phyloP scores from a whole-genome alignment of 352 stramenopile genomes.

The Phytophthora fragariae region DNA sequence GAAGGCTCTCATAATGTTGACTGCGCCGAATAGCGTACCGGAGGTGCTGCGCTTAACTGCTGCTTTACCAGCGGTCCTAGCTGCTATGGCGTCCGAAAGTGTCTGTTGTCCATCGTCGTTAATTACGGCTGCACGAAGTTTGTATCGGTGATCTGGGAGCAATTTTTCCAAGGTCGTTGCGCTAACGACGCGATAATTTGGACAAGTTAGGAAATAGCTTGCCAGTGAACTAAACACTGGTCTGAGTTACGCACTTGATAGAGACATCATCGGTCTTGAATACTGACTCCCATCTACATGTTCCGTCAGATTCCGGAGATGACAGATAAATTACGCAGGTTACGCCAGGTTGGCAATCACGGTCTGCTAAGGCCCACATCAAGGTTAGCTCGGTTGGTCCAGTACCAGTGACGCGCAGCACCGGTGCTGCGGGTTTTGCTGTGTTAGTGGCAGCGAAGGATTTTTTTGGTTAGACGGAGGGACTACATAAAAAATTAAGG shows the following conservation, averaged over 20 bases:
- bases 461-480: neutral
- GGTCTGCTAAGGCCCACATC: slow-evolving; percentile 26
- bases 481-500: neutral
- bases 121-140: slow-evolving; percentile 24
- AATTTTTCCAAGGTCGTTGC: slow-evolving; percentile 25
- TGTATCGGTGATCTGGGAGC: slow-evolving; percentile 33
- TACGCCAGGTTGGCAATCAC: slow-evolving; percentile 18
- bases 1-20: slow-evolving; percentile 14
- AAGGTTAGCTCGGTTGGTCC: slow-evolving; percentile 27
- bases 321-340: slow-evolving; percentile 32
- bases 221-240: neutral
- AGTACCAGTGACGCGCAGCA: slow-evolving; percentile 10
- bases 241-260: slow-evolving; percentile 24
- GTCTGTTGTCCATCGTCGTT: slow-evolving; percentile 26
- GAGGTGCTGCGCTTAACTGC: slow-evolving; percentile 2
- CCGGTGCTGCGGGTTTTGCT: slow-evolving; percentile 31
- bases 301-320: slow-evolving; percentile 30
- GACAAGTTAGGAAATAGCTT: neutral
- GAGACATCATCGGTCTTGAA: slow-evolving; percentile 24
- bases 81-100: slow-evolving; percentile 23
- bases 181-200: slow-evolving; percentile 1
- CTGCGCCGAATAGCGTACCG: slow-evolving; percentile 11
- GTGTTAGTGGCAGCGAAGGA: neutral
- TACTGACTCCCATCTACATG: slow-evolving; percentile 28
- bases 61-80: slow-evolving; percentile 22